Conservation (phyloP, 192 early-diverging fungal genomes). For the Chytriomyces sp. region DNA sequence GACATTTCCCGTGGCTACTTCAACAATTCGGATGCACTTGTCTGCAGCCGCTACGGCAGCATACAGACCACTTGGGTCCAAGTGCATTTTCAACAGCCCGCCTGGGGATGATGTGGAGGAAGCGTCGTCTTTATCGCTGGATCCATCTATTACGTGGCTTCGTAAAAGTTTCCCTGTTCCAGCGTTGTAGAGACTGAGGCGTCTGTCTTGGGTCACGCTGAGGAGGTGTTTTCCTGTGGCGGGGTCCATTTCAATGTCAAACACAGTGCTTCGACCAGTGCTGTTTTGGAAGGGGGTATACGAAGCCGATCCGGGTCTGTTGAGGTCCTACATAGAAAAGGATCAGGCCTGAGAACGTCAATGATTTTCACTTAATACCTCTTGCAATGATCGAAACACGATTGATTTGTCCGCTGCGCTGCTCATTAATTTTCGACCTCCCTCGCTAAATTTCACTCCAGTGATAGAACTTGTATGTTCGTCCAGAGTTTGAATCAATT, state of each 20-base stretch:
- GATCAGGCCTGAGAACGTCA: not conserved
- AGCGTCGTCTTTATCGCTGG: conserved; percentile 43
- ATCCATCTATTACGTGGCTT: conserved; percentile 43
- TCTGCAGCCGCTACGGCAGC: conserved; percentile 70
- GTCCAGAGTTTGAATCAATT: conserved; percentile 77
- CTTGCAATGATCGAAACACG: conserved; percentile 64
- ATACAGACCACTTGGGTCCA: conserved; percentile 74
- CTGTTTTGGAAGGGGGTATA: conserved; percentile 5
- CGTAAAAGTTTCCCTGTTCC: conserved; percentile 70
- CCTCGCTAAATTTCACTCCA: conserved; percentile 67
- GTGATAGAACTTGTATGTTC: conserved; percentile 87
- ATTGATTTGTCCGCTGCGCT: conserved; percentile 84
- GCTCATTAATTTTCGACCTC: conserved; percentile 71
- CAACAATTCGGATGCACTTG: conserved; percentile 73
- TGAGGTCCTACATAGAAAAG: not conserved
- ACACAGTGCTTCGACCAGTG: conserved; percentile 63
- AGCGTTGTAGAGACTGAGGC: conserved; percentile 65
- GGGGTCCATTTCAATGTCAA: conserved; percentile 71
- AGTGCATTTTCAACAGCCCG: conserved; percentile 65
- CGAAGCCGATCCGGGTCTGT: not conserved
- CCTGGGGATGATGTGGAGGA: conserved; percentile 50
- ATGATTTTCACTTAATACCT: not conserved
- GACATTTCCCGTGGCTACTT: conserved; percentile 67
- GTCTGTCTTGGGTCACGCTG: conserved; percentile 72
- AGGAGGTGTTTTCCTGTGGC: conserved; percentile 58